Evolutionary conservation across 208 protist genomes (phyloP), one percentile per base, ranked within the genome.

Genomic region (Porcisia hertigi): DNA sequence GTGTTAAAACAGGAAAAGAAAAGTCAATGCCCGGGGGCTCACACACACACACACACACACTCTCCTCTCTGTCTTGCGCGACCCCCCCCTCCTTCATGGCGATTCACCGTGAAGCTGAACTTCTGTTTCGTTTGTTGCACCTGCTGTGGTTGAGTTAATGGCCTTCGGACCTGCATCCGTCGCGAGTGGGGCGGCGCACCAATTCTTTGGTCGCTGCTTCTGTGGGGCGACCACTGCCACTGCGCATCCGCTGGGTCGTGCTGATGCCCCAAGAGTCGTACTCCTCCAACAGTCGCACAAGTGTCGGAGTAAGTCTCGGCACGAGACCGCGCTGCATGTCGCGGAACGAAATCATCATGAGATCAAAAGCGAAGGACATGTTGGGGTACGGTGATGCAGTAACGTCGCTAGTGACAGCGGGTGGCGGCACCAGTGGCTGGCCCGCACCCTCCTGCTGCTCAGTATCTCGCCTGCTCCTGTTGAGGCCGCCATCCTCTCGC

Each of bases 321-420:
- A 88, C 73, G 64, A 81, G 5, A 5, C 82, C 81, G 52, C 53
- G 73, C 49, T 85, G 79, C 79, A 95, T 81, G 0, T 81, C 76
- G 3, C 58, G 53, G 66, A 97, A 96, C 18, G 81, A 77, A 0
- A 98, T 58, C 0, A 81, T 83, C 94, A 98, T 98, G 53, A 96
- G 86, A 76, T 98, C 94, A 83, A 98, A 98, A 1, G 92, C 88
- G 82, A 97, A 97, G 70, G 87, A 92, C 81, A 96, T 83, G 60
- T 84, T 81, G 18, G 69, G 45, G 64, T 76, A 72, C 34, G 41
- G 69, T 23, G 30, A 64, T 25, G 49, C 65, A 1, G 65, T 47
- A 3, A n/a, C 41, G 25, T 55, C 25, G 45, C 16, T 5, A 8
- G 65, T 23, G 47, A 3, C 65, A 11, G 23, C n/a, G 39, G 6